Evolutionary conservation across 805 yeast species (phyloP), one percentile per base, ranked within the genome.

Genomic region (Saturnispora serradocipensis): DNA sequence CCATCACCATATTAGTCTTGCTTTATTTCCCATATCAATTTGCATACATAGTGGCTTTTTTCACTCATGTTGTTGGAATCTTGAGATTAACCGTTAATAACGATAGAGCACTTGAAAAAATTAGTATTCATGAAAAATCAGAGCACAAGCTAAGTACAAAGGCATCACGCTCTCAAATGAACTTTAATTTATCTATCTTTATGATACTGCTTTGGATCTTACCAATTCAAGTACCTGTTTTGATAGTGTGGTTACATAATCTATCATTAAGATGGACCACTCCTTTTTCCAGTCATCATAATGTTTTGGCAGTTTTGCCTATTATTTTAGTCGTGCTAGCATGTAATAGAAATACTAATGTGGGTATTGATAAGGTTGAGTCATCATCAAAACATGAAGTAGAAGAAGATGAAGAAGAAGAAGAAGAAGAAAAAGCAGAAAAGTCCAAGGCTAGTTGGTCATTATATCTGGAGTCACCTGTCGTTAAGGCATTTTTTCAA

Each of bases 281-380:
- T 0, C 89, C 95, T 16, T 88, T 88, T 61, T 78, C 86, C 5
- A 84, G 96, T 0, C 95, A 88, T 64, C 96, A 90, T 64, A 89
- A 88, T 61, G 71, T 86, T 42, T 65, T 89, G 49, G 85, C 96
- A 0, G 77, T 89, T 24, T 68, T 84, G 13, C 96, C 97, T 0
- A 80, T 86, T 2, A 72, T 88, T 8, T 54, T 82, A 9, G 61
- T 86, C 39, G 76, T 78, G 43, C 84, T 80, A 58, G 18, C 53
- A 44, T 67, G 73, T 45, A 75, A 83, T 59, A 49, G 48, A 32
- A 43, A 43, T 72, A 72, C 30, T 65, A 74, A 43, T 22, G 28
- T 28, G 22, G 40, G 45, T 13, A 30, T 44, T 27, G 34, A 34
- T 35, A 25, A 34, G 5, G 6, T 27, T 13, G 40, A 40, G 22